These are phyloP conservation scores for Auxenochlorella pyrenoidosa DNA, from an alignment of 139 green algal species.

Conservation along the genomic window DNA sequence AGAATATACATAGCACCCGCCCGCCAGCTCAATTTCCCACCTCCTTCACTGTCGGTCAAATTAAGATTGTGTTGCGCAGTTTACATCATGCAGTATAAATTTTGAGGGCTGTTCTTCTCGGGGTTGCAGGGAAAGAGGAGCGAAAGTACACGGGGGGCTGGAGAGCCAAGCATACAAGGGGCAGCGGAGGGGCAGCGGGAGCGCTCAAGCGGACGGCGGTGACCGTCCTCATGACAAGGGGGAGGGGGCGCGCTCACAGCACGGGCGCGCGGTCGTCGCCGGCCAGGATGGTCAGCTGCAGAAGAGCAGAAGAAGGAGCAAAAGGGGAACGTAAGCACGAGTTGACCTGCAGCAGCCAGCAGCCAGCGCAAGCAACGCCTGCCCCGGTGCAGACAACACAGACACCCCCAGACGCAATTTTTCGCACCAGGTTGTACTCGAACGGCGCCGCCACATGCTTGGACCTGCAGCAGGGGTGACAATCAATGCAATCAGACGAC, in stretches of 20 bases:
- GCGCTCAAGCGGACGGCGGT: background rate
- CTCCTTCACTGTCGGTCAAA: too few species aligned
- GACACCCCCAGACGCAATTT: background rate
- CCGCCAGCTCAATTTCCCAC: too few species aligned
- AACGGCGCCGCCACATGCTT: slow-evolving; percentile 84
- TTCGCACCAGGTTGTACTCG: slow-evolving; percentile 94
- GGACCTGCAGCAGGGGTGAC: background rate
- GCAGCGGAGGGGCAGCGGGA: background rate
- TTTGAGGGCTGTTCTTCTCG: background rate
- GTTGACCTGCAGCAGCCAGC: too few species aligned
- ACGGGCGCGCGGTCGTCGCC: slow-evolving; percentile 75
- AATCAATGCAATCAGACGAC: too few species aligned
- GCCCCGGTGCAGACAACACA: too few species aligned
- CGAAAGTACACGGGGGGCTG: background rate
- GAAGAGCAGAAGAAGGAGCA: too few species aligned
- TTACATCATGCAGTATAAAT: too few species aligned
- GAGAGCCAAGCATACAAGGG: background rate
- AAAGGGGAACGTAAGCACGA: too few species aligned
- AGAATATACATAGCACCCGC: too few species aligned
- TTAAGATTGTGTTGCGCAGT: too few species aligned
- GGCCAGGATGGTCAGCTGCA: slow-evolving; percentile 70
- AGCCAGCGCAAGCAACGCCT: too few species aligned
- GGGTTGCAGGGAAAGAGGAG: background rate
- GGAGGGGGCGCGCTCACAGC: background rate
- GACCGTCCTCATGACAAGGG: background rate